A percentile compares a stretch with the other conserved stretches of the same genome.
These are phyloP conservation scores for Cyberlindnera meyerae DNA, from an alignment of 805 yeast species.

Conservation along the genomic window DNA sequence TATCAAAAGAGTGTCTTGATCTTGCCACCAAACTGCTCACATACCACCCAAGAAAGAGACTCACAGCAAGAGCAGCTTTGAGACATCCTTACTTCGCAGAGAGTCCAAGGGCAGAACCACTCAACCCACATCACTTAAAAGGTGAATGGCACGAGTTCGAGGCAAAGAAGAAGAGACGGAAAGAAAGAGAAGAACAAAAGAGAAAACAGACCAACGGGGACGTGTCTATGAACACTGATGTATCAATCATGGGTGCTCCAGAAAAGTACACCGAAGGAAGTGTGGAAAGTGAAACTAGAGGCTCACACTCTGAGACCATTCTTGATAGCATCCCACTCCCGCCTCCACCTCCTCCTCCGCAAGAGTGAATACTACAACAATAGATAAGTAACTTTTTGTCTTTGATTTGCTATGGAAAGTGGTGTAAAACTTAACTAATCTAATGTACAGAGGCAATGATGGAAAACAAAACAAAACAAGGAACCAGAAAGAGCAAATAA, in stretches of 20 bases:
- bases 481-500: too few relatives aligned
- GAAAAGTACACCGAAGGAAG: neutral
- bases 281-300: neutral
- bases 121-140: conserved; percentile 46
- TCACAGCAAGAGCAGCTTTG: conserved; percentile 67
- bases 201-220: conserved; percentile 15
- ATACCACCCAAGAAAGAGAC: conserved; percentile 65
- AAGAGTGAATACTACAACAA: too few relatives aligned
- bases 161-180: conserved; percentile 61
- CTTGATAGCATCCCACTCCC: too few relatives aligned
- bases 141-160: conserved; percentile 99
- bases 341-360: too few relatives aligned
- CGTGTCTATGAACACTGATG: conserved; percentile 3
- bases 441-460: too few relatives aligned
- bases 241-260: too few relatives aligned
- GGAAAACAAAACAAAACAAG: too few relatives aligned
- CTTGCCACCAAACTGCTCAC: conserved; percentile 59
- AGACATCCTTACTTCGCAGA: conserved; percentile 65
- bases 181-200: conserved; percentile 24
- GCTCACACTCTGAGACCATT: too few relatives aligned
- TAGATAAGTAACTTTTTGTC: too few relatives aligned
- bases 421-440: too few relatives aligned
- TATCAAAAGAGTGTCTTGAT: conserved; percentile 53
- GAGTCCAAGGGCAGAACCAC: conserved; percentile 60
- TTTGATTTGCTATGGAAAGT: too few relatives aligned